Percentiles rank a stretch among this genome's conserved stretches.
These are phyloP conservation scores for Phytophthora litchii DNA, from an alignment of 352 stramenopile species.

Conservation along the genomic window DNA sequence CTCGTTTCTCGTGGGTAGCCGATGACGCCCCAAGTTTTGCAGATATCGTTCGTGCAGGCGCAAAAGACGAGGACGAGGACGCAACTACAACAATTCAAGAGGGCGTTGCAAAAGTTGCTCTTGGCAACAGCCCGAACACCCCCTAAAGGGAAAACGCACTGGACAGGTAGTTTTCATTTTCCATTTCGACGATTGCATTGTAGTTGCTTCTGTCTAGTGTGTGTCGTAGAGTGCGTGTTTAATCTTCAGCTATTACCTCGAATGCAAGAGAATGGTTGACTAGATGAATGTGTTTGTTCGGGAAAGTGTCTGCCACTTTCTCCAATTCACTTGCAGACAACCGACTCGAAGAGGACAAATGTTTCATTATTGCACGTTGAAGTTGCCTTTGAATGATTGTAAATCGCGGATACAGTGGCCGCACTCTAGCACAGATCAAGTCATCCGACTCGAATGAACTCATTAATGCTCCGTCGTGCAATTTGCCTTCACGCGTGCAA, in stretches of 20 bases:
- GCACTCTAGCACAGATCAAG: constrained; percentile 10
- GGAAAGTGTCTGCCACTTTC: no score
- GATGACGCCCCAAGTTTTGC: constrained; percentile 65
- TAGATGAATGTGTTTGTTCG: neutral
- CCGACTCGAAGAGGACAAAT: no score
- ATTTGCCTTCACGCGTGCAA: no score
- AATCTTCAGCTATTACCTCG: constrained; percentile 10
- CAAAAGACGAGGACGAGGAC: constrained; percentile 13
- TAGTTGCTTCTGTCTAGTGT: constrained; percentile 13
- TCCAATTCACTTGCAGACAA: no score
- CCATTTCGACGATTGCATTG: constrained; percentile 16
- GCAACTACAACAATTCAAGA: constrained; percentile 9
- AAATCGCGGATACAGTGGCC: constrained; percentile 9
- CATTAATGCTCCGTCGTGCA: no score
- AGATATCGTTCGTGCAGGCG: constrained; percentile 45
- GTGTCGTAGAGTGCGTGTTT: constrained; percentile 5
- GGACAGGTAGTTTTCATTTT: constrained; percentile 30
- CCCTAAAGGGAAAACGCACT: constrained; percentile 21
- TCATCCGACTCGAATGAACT: constrained; percentile 9
- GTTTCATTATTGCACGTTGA: no score
- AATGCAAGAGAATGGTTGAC: constrained; percentile 10
- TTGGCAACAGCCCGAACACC: constrained; percentile 17
- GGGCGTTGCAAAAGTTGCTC: constrained; percentile 25
- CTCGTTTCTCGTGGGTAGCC: constrained; percentile 76
- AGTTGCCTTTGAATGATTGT: constrained; percentile 4